These are phyloP conservation scores for Reticulascus tulasneorum DNA, from an alignment of 2,329 filamentous ascomycete genomes.

Conservation along the genomic window DNA sequence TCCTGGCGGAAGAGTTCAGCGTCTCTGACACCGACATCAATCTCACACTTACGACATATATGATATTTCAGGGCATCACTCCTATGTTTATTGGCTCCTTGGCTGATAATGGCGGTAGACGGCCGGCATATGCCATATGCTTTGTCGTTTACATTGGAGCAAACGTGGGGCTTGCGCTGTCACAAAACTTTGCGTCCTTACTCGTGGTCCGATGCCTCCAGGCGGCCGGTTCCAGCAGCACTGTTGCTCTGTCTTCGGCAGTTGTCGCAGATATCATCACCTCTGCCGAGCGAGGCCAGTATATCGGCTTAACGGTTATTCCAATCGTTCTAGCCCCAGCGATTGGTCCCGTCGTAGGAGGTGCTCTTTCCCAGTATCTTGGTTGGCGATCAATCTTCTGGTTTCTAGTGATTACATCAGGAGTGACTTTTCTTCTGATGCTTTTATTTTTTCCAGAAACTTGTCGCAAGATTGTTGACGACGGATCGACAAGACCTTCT, in stretches of 20 bases:
- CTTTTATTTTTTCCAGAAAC: slow-evolving; percentile 43
- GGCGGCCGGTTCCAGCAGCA: slow-evolving; percentile 55
- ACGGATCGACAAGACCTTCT: slow-evolving; percentile 45
- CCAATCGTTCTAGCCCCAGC: slow-evolving; percentile 40
- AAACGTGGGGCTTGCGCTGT: slow-evolving; percentile 45
- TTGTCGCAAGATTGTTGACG: slow-evolving; percentile 42
- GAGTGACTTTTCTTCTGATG: slow-evolving; percentile 29
- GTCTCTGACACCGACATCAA: slow-evolving; percentile 41
- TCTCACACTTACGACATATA: slow-evolving; percentile 50
- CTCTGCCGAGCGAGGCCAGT: slow-evolving; percentile 36
- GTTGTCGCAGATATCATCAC: slow-evolving; percentile 63
- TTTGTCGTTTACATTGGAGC: slow-evolving; percentile 29
- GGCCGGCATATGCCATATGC: slow-evolving; percentile 32
- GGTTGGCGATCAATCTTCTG: slow-evolving; percentile 42
- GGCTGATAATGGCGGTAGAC: slow-evolving; percentile 36
- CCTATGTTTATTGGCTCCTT: slow-evolving; percentile 46
- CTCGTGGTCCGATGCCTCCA: slow-evolving; percentile 55
- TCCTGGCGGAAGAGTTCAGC: slow-evolving; percentile 42
- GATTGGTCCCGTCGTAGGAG: slow-evolving; percentile 38
- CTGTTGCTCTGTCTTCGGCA: slow-evolving; percentile 56
- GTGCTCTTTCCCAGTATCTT: slow-evolving; percentile 29
- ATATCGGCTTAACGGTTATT: slow-evolving; percentile 37
- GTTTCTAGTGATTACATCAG: slow-evolving; percentile 26
- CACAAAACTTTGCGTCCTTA: slow-evolving; percentile 45
- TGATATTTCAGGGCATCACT: slow-evolving; percentile 58